Conservation (phyloP, 2,329 filamentous ascomycete species). For the Seiridium unicorne region DNA sequence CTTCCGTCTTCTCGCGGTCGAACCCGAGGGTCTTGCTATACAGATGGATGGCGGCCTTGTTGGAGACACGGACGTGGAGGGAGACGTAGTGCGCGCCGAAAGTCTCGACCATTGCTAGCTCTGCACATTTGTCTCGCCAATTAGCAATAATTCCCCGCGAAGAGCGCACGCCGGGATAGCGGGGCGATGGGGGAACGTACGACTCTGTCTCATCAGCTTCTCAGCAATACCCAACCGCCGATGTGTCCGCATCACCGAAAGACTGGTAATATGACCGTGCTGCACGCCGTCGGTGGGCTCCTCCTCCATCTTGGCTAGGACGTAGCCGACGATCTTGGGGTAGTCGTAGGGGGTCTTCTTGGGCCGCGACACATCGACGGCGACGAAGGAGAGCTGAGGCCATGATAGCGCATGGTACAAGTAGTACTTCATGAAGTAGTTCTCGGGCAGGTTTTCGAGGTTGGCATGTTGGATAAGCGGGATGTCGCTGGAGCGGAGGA, state of each 20-base stretch:
- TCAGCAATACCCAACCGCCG: conserved; percentile 87
- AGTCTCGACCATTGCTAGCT: conserved; percentile 95
- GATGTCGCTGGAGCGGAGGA: conserved; percentile 79
- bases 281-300: conserved; percentile 87
- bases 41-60: conserved; percentile 84
- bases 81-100: conserved; percentile 91
- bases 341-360: conserved; percentile 79
- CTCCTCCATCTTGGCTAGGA: conserved; percentile 99
- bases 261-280: conserved; percentile 93
- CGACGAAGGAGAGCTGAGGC: conserved; percentile 96
- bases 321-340: conserved; percentile 97
- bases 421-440: conserved; percentile 99
- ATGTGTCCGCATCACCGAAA: conserved; percentile 97
- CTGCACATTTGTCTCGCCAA: conserved; percentile 36
- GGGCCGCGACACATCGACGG: conserved; percentile 84
- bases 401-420: conserved; percentile 98
- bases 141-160: neutral
- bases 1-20: conserved; percentile 79
- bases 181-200: conserved; percentile 46
- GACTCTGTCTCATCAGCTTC: conserved; percentile 95
- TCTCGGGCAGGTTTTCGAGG: conserved; percentile 97
- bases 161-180: too few species aligned
- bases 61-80: conserved; percentile 92
- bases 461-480: conserved; percentile 96
- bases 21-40: conserved; percentile 93